Base-by-base conservation (phyloP, 768 basidiomycete species). In the Russula sp. region DNA sequence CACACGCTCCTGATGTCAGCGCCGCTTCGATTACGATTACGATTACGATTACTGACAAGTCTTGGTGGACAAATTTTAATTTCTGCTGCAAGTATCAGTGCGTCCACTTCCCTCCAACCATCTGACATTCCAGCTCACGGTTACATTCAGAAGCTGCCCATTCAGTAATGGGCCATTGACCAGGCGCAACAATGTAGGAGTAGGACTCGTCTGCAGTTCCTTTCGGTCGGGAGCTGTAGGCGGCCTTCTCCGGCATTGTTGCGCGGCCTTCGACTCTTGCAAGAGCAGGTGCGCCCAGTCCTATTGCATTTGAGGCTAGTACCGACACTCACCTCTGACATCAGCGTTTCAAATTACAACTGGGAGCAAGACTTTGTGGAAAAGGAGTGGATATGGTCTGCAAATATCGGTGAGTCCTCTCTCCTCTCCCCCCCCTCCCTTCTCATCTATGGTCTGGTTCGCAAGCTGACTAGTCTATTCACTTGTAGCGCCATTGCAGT, bases 381-480 rank as follows among this genome's bases (percentile, higher is more conserved):
- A 29, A 29, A 29, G 25, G 25, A 29, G 25, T 29, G 25, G 25
- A 29, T 29, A 29, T 20, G 36, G 41, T n/a, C 42, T 38, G 56
- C 48, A 58, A 62, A 49, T 62, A 57, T 57, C 42, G 38, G 61
- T 62, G 32, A 35, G 61, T 57, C 47, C n/a, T 29, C 25, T 29
- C 25, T 29, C 25, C 25, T 29, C 25, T 29, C 25, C 34, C 20
- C n/a, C 25, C n/a, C n/a, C 42, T 47, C n/a, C 11, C 5, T 13
- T 20, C 36, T 32, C 1, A 11, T 6, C 11, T n/a, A 29, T 29
- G 25, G 25, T 29, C 25, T 7, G 1, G 20, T 57, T 35, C 29
- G 22, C 45, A 20, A 13, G 45, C 47, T 35, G 14, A 29, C 46
- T 29, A 43, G 20, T 41, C 16, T n/a, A 5, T 8, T 42, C 20